Percentiles rank a stretch among this genome's conserved stretches.
Evolutionary conservation across 139 green algal species (phyloP).

Genomic region (Protoeuglena noctilucae): DNA sequence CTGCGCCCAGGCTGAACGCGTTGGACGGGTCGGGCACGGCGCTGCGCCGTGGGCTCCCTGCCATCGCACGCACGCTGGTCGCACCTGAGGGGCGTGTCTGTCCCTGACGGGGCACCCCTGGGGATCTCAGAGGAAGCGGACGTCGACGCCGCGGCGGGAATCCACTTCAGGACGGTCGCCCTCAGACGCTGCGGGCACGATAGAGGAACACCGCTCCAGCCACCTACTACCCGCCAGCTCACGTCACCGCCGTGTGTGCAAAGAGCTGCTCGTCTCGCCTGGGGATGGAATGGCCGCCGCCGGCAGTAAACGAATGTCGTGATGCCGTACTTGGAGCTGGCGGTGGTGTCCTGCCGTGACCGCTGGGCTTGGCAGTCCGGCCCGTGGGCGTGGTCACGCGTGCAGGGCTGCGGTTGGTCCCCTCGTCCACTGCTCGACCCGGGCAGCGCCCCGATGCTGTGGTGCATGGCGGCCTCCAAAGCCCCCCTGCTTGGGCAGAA

Average conservation of each 20-base stretch:
- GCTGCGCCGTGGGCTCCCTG: background rate
- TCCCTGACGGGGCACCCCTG: too few species aligned
- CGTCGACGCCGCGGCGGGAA: slow-evolving; percentile 28
- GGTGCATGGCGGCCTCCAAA: slow-evolving; percentile 50
- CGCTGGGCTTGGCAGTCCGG: too few species aligned
- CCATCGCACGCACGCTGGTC: background rate
- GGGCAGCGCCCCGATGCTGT: too few species aligned
- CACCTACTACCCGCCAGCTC: too few species aligned
- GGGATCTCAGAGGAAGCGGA: too few species aligned
- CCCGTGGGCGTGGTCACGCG: slow-evolving; percentile 10
- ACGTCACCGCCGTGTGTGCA: too few species aligned
- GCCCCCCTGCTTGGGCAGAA: too few species aligned
- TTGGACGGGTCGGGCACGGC: background rate
- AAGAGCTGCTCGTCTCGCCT: slow-evolving; percentile 27
- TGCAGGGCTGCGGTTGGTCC: background rate
- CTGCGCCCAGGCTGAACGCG: too few species aligned
- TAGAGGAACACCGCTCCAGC: too few species aligned
- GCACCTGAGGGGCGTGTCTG: too few species aligned
- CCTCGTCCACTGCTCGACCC: too few species aligned
- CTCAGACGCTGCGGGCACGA: slow-evolving; percentile 31
- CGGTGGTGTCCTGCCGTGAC: slow-evolving; percentile 39
- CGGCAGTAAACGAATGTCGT: slow-evolving; percentile 69
- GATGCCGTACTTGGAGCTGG: slow-evolving; percentile 81
- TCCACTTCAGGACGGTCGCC: slow-evolving; percentile 63
- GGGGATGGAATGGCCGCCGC: slow-evolving; percentile 70